Evolutionary conservation across 805 yeast species (phyloP), one percentile per base, ranked within the genome.

Genomic region (Novakomyces olei): DNA sequence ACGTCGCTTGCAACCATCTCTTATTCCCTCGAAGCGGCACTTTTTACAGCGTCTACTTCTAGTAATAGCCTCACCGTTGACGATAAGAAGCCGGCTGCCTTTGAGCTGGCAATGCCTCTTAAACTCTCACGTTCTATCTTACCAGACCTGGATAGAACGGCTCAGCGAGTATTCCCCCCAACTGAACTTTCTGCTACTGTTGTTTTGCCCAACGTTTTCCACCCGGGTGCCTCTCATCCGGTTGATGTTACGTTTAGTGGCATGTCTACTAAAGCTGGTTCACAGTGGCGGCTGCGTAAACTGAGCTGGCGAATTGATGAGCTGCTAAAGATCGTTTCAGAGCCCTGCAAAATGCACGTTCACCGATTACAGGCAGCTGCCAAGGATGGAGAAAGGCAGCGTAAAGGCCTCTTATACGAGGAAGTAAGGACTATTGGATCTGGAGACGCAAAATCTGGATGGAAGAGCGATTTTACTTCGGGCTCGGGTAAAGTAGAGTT

Each of bases 391-490:
- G n/a, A n/a, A n/a, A n/a, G n/a, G n/a, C n/a, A n/a, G n/a, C n/a
- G n/a, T n/a, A 31, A 34, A 15, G 32, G 33, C 14, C 27, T 28
- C 9, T 31, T 32, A 17, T 29, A 32, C 19, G 91, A 81, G 49
- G 93, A 83, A 45, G 63, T 65, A 5, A 62, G 83, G 19, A 67
- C 77, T 4, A 57, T 88, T 5, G 65, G 73, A 8, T 65, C 70
- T 34, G 94, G 94, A 7, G 92, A 78, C 38, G 53, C 80, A 46
- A 78, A 76, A 47, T 61, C 66, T 19, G 99, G 99, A 3, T 88
- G 99, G 99, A 88, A 88, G 50, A 69, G 88, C 1, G 98, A 88
- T 51, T n/a, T n/a, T n/a, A n/a, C n/a, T n/a, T n/a, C n/a, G n/a
- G n/a, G n/a, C n/a, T n/a, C n/a, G n/a, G n/a, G n/a, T n/a, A n/a